Conservation (phyloP, 2,329 filamentous ascomycete genomes). For the Nemania abortiva region DNA sequence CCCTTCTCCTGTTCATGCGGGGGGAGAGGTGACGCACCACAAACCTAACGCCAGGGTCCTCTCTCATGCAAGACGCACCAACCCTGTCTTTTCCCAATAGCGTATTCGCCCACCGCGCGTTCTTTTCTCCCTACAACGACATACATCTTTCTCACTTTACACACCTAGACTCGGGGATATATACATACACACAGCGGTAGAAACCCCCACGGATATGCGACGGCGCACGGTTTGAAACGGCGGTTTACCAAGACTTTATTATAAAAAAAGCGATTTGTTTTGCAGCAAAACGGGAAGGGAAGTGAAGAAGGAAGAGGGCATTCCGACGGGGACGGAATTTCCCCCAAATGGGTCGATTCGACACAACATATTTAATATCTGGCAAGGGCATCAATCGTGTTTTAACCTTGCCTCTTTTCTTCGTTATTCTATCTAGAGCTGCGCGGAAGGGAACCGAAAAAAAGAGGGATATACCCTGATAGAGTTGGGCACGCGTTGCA, state of each 20-base stretch:
- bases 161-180: background rate
- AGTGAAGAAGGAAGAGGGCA: background rate
- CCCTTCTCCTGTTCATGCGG: constrained; percentile 4
- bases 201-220: constrained; percentile 18
- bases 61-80: background rate
- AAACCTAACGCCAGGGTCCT: too few relatives aligned
- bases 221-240: constrained; percentile 25
- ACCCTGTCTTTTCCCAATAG: background rate
- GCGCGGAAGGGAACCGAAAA: constrained; percentile 29
- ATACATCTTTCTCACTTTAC: background rate
- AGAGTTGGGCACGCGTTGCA: constrained; percentile 19
- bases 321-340: background rate
- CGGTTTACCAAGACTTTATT: constrained; percentile 7
- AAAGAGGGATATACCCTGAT: constrained; percentile 42
- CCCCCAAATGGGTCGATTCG: background rate
- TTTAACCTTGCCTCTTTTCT: background rate
- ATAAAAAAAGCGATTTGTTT: constrained; percentile 21
- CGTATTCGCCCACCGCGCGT: background rate
- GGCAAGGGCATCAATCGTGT: background rate
- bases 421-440: background rate
- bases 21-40: too few relatives aligned
- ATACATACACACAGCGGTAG: background rate
- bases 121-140: background rate
- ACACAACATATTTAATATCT: constrained; percentile 16
- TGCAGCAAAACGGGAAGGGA: background rate